Base-by-base conservation (phyloP, 495 filamentous ascomycete species). In the Hyaloscypha hepaticicola region DNA sequence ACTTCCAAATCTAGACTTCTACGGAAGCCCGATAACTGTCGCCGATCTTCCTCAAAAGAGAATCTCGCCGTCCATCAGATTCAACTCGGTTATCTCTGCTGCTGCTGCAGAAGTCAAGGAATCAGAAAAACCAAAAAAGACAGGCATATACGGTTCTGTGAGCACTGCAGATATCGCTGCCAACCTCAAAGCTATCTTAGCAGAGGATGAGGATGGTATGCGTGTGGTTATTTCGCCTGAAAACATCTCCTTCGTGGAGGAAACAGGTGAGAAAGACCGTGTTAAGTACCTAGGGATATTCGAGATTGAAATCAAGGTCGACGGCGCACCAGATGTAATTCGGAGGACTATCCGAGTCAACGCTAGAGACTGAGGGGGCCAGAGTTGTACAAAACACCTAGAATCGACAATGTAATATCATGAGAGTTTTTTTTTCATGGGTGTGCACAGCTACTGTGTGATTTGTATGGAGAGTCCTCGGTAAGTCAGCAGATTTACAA, bases 261-360 rank as follows among this genome's bases (percentile, higher is more conserved):
- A 31, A 66, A 49, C 63, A 73, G 68, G 56, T 26, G 77, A 77
- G 21, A 70, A 69, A 38, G 75, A 80, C 64, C 74, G 78, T 66
- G 72, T 88, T 21, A 87, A 87, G 75, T 71, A 76, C 33, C 67
- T 88, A 6, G 85, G 85, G 16, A 72, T 78, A 22, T 87, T 80
- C 63, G 70, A 75, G 38, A 75, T 87, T 56, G 82, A 85, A 66
- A 80, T 88, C 38, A 72, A 66, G 57, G 67, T 85, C 49, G 82
- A 79, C 55, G 86, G 83, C 3, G 78, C 75, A 19, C 72, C 67
- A 5, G 64, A 77, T 45, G 69, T 74, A 6, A 66, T 86, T 6
- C 75, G 69, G 65, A 74, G 84, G 68, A 78, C 65, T 16, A 78
- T 84, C 38, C 72, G 74, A 55, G 77, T 87, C 22, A 65, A 68